Conservation (phyloP, 352 stramenopile genomes). For the Phytopythium chamaehyphon region DNA sequence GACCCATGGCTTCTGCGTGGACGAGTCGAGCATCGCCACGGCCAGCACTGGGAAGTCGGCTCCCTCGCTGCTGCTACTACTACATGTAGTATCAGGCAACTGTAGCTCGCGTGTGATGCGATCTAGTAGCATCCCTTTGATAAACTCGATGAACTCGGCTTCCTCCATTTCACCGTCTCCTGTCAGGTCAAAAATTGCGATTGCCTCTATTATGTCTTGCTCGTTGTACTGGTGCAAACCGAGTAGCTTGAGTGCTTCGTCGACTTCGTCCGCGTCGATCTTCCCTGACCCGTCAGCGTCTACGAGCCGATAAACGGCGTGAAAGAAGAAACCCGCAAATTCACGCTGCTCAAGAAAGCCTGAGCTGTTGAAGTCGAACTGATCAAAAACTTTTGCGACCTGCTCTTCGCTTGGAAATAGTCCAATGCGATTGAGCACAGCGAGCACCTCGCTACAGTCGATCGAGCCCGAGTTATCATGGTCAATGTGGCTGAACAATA, state of each 20-base stretch:
- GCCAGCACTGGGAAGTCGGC: conserved; percentile 9
- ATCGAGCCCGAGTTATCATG: conserved; percentile 55
- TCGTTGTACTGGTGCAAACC: conserved; percentile 55
- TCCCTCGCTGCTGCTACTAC: conserved; percentile 1
- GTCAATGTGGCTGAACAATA: conserved; percentile 61
- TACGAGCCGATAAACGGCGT: conserved; percentile 73
- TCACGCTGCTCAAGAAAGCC: conserved; percentile 49
- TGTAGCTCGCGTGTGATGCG: conserved; percentile 53
- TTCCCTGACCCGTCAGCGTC: conserved; percentile 68
- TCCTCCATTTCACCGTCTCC: conserved; percentile 78
- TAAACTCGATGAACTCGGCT: conserved; percentile 80
- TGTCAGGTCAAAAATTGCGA: conserved; percentile 70
- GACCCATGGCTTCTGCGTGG: conserved; percentile 60
- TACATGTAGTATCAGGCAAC: conserved; percentile 5
- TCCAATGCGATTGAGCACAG: conserved; percentile 60
- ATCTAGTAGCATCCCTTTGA: conserved; percentile 59
- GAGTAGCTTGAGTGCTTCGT: conserved; percentile 70
- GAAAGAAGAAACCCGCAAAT: conserved; percentile 69
- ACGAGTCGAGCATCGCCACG: conserved; percentile 37
- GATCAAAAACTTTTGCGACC: conserved; percentile 37
- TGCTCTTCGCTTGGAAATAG: conserved; percentile 53
- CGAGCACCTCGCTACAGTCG: conserved; percentile 52
- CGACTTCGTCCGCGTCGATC: conserved; percentile 71
- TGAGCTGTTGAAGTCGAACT: conserved; percentile 48
- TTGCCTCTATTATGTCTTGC: conserved; percentile 56